phyloP scores from a whole-genome alignment of 2,329 filamentous ascomycete genomes.

The Drechslera avenae region DNA sequence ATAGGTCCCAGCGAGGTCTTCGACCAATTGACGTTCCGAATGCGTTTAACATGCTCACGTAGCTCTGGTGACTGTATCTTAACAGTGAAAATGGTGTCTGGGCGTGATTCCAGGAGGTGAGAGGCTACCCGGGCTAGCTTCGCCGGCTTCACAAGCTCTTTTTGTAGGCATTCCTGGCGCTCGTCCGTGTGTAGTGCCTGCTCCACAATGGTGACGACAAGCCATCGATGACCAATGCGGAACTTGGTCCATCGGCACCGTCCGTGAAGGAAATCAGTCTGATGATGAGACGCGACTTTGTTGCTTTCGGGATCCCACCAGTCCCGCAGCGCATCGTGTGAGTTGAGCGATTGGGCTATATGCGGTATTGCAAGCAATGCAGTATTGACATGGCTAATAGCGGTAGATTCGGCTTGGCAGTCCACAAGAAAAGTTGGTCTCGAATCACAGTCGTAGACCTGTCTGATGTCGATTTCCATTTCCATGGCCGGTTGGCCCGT shows the following conservation, averaged over 20 bases:
- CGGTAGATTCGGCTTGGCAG: constrained; percentile 3
- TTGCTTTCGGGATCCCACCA: constrained; percentile 21
- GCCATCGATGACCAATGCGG: constrained; percentile 9
- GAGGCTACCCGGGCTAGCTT: not conserved
- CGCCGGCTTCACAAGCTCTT: constrained; percentile 1
- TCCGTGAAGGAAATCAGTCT: constrained; percentile 16
- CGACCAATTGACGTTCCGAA: constrained; percentile 15
- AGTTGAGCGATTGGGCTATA: constrained; percentile 8
- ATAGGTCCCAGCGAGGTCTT: constrained; percentile 17
- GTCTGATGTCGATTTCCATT: constrained; percentile 11
- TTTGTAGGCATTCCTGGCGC: not conserved
- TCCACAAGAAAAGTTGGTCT: constrained; percentile 22
- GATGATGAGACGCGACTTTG: constrained; percentile 4
- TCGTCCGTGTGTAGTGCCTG: not conserved
- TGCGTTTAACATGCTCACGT: constrained; percentile 12
- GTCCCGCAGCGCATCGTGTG: constrained; percentile 14
- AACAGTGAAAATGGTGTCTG: constrained; percentile 17
- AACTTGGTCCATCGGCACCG: constrained; percentile 17
- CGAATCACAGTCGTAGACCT: constrained; percentile 19
- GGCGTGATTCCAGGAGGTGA: not conserved
- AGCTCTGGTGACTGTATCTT: constrained; percentile 16
- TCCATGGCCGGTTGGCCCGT: constrained; percentile 2
- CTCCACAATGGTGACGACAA: constrained; percentile 9
- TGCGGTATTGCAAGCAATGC: constrained; percentile 12
- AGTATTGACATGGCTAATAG: constrained; percentile 15